Evolutionary conservation across 495 filamentous ascomycete species (phyloP), one percentile per base, ranked within the genome.

Genomic region (Astrothelium macrocarpum): DNA sequence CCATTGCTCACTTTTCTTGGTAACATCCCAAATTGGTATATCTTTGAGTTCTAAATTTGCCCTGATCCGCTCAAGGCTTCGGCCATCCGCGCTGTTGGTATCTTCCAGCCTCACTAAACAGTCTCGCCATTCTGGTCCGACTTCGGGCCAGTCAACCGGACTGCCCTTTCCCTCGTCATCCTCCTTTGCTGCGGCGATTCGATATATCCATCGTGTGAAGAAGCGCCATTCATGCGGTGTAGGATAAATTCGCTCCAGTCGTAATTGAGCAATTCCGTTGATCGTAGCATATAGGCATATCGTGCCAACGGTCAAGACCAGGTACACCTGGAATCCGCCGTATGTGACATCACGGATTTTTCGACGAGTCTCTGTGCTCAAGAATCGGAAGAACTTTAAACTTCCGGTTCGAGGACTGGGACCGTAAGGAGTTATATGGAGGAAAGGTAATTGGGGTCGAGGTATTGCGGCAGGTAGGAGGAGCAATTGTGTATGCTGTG

Each of bases 361-460:
- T 29, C 80, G 78, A 62, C 85, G 87, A 60, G 81, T 81, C 70
- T 91, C 85, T 0, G 90, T 93, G n/a, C 88, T 90, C 32, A 93
- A 75, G 53, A 89, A 78, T 26, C 90, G 87, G 5, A 84, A 80
- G 42, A 85, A 80, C 28, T 85, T 83, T 45, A 80, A 79, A 12
- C 60, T 66, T 79, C 78, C 64, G 79, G 42, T 74, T 75, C 18
- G 73, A 72, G 45, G 74, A 75, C 16, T 76, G 67, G 61, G 70
- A 69, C 23, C 71, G 34, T 71, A 73, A 34, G 78, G 68, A n/a
- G 76, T 71, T 36, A 81, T 82, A 60, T 82, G 81, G 70, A 91
- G 86, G 73, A 90, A 96, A 23, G 89, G 88, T 29, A 94, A 76
- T 71, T 92, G 87, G 31, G 91, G 90, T n/a, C 91, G 85, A 26